A percentile compares a stretch with the other conserved stretches of the same genome.
Conservation (phyloP, 768 basidiomycete genomes). For the Cystoderma amianthinum region DNA sequence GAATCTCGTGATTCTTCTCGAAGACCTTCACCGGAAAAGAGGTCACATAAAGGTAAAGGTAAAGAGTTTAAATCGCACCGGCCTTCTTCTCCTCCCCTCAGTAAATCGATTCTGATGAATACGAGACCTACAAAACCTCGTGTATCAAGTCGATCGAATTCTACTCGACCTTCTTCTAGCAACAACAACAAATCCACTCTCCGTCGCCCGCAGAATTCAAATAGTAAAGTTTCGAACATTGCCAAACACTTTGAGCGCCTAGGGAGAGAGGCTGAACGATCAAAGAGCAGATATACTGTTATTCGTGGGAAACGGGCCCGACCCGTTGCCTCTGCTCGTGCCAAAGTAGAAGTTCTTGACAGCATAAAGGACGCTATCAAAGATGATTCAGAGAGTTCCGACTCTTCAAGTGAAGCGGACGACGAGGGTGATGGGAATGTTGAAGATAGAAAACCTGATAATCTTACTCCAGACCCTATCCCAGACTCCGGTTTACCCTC, state of each 20-base stretch:
- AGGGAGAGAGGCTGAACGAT: conserved; percentile 63
- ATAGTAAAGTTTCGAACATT: conserved; percentile 79
- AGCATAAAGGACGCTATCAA: conserved; percentile 88
- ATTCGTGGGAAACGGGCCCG: conserved; percentile 83
- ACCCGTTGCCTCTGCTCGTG: conserved; percentile 84
- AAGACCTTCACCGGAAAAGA: conserved; percentile 71
- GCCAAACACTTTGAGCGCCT: conserved; percentile 89
- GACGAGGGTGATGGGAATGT: conserved; percentile 47
- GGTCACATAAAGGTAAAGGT: conserved; percentile 23
- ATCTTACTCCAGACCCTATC: conserved; percentile 19
- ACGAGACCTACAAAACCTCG: conserved; percentile 31
- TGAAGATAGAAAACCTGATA: conserved; percentile 25
- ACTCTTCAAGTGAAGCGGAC: conserved; percentile 53
- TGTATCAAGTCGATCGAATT: conserved; percentile 26
- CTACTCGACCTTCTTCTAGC: conserved; percentile 35
- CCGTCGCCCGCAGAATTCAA: conserved; percentile 42
- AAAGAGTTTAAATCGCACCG: conserved; percentile 36
- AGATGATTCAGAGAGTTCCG: conserved; percentile 72
- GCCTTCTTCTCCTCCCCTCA: conserved; percentile 37
- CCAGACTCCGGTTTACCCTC: conserved; percentile 15
- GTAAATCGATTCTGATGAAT: conserved; percentile 15
- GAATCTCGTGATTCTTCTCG: conserved; percentile 56
- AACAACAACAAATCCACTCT: conserved; percentile 48
- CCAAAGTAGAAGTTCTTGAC: conserved; percentile 82
- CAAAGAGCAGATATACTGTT: conserved; percentile 76